Conservation (phyloP, 768 basidiomycete genomes). For the Russula ochroleuca region DNA sequence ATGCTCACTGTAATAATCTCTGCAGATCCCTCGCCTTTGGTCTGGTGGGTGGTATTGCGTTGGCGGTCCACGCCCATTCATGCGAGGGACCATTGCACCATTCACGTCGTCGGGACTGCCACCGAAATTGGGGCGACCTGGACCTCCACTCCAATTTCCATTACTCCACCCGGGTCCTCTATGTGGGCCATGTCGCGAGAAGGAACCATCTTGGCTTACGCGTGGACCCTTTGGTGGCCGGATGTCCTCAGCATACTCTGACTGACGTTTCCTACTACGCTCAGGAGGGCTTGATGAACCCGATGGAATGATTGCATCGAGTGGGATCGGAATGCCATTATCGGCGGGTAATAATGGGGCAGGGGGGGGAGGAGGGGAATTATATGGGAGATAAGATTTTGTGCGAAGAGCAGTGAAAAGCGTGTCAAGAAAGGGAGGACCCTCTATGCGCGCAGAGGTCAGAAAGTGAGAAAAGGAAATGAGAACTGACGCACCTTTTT, state of each 20-base stretch:
- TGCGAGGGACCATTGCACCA: slow-evolving; percentile 29
- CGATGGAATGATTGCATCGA: slow-evolving; percentile 57
- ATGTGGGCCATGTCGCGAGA: slow-evolving; percentile 56
- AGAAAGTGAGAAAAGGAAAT: slow-evolving; percentile 20
- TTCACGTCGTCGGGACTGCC: slow-evolving; percentile 35
- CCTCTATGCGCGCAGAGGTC: slow-evolving; percentile 44
- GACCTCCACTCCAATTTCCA: slow-evolving; percentile 32
- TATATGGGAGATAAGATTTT: slow-evolving; percentile 80
- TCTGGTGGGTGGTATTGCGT: slow-evolving; percentile 63
- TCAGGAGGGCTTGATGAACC: slow-evolving; percentile 43
- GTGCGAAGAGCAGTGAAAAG: slow-evolving; percentile 82
- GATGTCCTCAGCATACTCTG: slow-evolving; percentile 55
- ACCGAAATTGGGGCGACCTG: slow-evolving; percentile 31
- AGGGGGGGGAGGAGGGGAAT: slow-evolving; percentile 38
- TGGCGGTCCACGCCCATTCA: slow-evolving; percentile 26
- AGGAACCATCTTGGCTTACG: slow-evolving; percentile 58
- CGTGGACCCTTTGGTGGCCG: slow-evolving; percentile 71
- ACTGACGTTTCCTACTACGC: slow-evolving; percentile 60
- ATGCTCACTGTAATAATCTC: slow-evolving; percentile 87
- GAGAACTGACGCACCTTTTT: slow-evolving; percentile 57
- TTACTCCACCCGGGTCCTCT: slow-evolving; percentile 37
- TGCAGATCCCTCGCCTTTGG: slow-evolving; percentile 73
- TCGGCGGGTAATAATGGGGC: slow-evolving; percentile 42
- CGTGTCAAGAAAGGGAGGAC: slow-evolving; percentile 70
- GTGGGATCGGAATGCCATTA: slow-evolving; percentile 74